These are phyloP conservation scores for Henckelia pumila DNA, from an alignment of 257 asterid genomes.

Conservation along the genomic window DNA sequence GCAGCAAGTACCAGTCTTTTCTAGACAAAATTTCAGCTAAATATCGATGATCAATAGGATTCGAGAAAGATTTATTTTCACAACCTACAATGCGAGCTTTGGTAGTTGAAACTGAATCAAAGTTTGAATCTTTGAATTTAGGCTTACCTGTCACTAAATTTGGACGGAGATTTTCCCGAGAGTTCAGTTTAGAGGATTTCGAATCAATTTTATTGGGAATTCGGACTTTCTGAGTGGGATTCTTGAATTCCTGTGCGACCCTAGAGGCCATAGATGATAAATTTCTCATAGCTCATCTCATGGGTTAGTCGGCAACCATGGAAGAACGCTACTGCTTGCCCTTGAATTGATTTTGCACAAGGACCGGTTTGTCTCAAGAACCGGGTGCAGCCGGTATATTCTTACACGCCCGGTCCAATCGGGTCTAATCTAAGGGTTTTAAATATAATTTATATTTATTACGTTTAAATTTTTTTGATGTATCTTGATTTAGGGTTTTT, in stretches of 20 bases:
- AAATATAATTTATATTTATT: no score
- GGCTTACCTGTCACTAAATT: constrained; percentile 44
- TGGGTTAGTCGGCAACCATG: constrained; percentile 22
- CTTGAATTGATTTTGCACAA: no score
- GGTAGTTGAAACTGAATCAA: constrained; percentile 35
- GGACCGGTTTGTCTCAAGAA: no score
- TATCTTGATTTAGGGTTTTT: no score
- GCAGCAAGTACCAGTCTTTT: constrained; percentile 79
- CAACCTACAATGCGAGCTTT: constrained; percentile 25
- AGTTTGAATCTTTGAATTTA: constrained; percentile 30
- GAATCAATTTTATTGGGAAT: constrained; percentile 17
- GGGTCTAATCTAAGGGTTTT: no score
- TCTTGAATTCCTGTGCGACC: constrained; percentile 41
- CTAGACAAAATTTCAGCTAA: constrained; percentile 53
- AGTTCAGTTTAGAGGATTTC: constrained; percentile 28
- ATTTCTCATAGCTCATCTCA: constrained; percentile 51
- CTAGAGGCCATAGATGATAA: constrained; percentile 61
- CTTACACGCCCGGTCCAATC: no score
- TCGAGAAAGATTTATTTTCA: constrained; percentile 22
- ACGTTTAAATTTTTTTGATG: no score
- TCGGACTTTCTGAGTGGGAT: constrained; percentile 22
- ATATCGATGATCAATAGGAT: constrained; percentile 52
- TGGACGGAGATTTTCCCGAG: constrained; percentile 23
- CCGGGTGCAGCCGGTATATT: no score
- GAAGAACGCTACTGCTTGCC: constrained; percentile 3